phyloP scores from a whole-genome alignment of 805 yeast species.

The Wickerhamomyces strasburgensis region DNA sequence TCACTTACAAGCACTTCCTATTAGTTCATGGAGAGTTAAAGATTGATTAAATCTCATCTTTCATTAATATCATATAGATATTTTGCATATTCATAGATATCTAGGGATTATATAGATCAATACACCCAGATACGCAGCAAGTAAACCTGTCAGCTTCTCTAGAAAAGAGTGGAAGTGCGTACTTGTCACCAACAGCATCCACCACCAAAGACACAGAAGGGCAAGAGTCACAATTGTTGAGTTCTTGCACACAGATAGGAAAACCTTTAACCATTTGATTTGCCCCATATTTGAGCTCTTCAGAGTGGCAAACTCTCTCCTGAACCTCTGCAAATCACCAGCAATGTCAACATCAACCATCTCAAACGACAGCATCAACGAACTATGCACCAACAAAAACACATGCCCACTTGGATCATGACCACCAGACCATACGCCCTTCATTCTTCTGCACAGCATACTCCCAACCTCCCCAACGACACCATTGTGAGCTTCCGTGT shows the following conservation, averaged over 20 bases:
- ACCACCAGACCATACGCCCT: constrained; percentile 77
- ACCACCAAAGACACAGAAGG: constrained; percentile 60
- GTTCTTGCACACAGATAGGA: not conserved
- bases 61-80: not conserved
- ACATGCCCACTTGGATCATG: constrained; percentile 97
- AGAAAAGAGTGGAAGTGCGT: constrained; percentile 75
- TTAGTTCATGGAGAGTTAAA: constrained; percentile 63
- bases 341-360: constrained; percentile 37
- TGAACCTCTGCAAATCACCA: constrained; percentile 24
- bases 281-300: not conserved
- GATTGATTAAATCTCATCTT: constrained; percentile 4
- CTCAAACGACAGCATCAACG: constrained; percentile 64
- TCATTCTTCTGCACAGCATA: constrained; percentile 45
- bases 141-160: constrained; percentile 71
- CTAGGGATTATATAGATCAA: constrained; percentile 37
- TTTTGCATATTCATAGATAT: constrained; percentile 11
- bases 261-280: not conserved
- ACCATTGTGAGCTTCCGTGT: not conserved
- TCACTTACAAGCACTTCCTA: constrained; percentile 67
- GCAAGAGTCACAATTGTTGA: constrained; percentile 27
- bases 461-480: constrained; percentile 16
- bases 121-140: constrained; percentile 52
- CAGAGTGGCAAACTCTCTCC: constrained; percentile 1
- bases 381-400: constrained; percentile 65
- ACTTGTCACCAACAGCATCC: constrained; percentile 82